Base-by-base conservation (phyloP, 768 basidiomycete species). In the Astraeus odoratus region DNA sequence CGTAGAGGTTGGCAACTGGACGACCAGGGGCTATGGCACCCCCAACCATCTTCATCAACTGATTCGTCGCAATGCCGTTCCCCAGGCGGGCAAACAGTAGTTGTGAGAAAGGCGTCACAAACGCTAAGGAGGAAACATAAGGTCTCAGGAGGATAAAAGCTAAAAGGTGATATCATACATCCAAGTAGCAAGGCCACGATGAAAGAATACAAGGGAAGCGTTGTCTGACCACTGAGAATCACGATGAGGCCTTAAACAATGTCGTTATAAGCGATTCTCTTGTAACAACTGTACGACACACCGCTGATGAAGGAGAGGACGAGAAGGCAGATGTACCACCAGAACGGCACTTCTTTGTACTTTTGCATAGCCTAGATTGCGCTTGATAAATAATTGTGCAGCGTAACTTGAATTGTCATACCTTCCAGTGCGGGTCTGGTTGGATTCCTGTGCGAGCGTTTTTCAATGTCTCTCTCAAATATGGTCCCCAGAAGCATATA, bases 1-100 rank as follows among this genome's bases (percentile, higher is more conserved):
- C 78, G 55, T 83, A 83, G 47, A 84, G 75, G 57, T 84, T 86
- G 1, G 80, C 81, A 4, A 83, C 76, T 0, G 81, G 81, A 37
- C 74, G 71, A 34, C 81, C 81, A 6, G 80, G 77, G 53, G 77
- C 76, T 8, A 81, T 63, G 2, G 71, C 73, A 12, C 77, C 77
- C 8, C 75, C 78, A 15, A 79, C 71, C 78, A 82, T 81, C 61
- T 79, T 78, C 74, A 80, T 78, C 45, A 82, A 55, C 53, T 78
- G 75, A 50, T 73, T 76, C 5, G 80, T 81, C 3, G 72, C 73
- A 36, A 83, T 65, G 15, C 78, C 79, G 50, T 70, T 78, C 18
- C 80, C 80, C 69, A 80, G 70, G n/a, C 78, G 72, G 12, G 74
- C 78, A 52, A 53, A 76, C 0, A 82, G 66, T 5, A 78, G 51